Conservation (phyloP, 148 eudicot species). For the Nepenthes mirabilis region DNA sequence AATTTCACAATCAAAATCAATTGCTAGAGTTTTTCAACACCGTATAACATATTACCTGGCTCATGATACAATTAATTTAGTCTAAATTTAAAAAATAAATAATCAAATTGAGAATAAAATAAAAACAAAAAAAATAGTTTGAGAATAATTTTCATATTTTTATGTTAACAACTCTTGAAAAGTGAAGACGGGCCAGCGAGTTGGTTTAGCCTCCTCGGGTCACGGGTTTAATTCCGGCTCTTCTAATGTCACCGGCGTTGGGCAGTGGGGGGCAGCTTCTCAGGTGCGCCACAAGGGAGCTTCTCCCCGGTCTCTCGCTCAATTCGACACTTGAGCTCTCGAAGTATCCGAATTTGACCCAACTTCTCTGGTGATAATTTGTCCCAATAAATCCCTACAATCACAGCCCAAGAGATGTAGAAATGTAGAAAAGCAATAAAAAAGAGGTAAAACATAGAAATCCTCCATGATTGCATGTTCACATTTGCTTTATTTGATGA, state of each 20-base stretch:
- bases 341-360: slow-evolving; percentile 53
- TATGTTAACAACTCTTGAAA: too few species aligned
- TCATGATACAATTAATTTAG: too few species aligned
- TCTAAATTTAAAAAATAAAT: too few species aligned
- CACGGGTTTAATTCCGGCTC: too few species aligned
- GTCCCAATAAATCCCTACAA: slow-evolving; percentile 86
- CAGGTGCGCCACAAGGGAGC: slow-evolving; percentile 79
- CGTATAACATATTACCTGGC: too few species aligned
- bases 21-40: too few species aligned
- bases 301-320: slow-evolving; percentile 67
- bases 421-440: neutral
- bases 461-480: neutral
- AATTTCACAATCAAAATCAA: too few species aligned
- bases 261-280: slow-evolving; percentile 70
- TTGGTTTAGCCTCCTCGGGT: too few species aligned
- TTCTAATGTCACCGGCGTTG: neutral
- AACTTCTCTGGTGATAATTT: slow-evolving; percentile 83
- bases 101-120: too few species aligned
- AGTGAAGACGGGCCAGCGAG: too few species aligned
- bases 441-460: neutral
- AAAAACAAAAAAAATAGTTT: too few species aligned
- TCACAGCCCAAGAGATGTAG: neutral
- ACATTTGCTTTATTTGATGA: neutral
- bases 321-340: slow-evolving; percentile 72
- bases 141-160: too few species aligned